Base-by-base conservation (phyloP, 352 stramenopile genomes). In the Globisporangium recalcitrans region DNA sequence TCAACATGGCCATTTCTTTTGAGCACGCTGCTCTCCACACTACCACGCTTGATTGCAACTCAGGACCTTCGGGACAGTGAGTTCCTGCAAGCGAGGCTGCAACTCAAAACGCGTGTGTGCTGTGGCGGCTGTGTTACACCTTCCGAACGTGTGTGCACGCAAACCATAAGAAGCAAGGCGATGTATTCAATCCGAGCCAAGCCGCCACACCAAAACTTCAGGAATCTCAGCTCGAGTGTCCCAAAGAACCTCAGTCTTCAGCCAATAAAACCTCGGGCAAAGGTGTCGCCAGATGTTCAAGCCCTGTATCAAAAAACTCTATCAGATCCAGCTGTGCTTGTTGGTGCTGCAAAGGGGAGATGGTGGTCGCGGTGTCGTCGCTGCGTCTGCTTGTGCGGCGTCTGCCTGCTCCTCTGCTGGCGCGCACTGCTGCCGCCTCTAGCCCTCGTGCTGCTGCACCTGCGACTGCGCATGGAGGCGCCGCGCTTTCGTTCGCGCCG, bases 1-100 rank as follows among this genome's bases (percentile, higher is more conserved):
- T 40, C 49, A 56, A 56, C 49, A 56, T 40, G 16, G 7, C 26
- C 26, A 54, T 54, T 54, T 13, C 14, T 16, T 36, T 38, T n/a
- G 24, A 46, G 38, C 38, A 42, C 38, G 5, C 5, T 16, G 19
- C n/a, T 44, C 14, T 4, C 10, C 10, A 16, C 34, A 11, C 13
- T 13, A 14, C 38, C 34, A 42, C 32, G 14, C 36, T n/a, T 46
- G 38, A 16, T 14, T 46, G 16, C 38, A 46, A 46, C 38, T 46
- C 38, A 46, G 38, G 38, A 46, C 1, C n/a, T n/a, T n/a, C n/a
- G 3, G 22, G 3, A 16, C 19, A 46, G 16, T 46, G 38, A 22
- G 21, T 46, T 46, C 16, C 13, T 21, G 16, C 2, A n/a, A 14
- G 36, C 9, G 36, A 21, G 14, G 19, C 24, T 53, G 47, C 34